Evolutionary conservation across 306 rosid genomes (phyloP).

Genomic region (Corylus americana): DNA sequence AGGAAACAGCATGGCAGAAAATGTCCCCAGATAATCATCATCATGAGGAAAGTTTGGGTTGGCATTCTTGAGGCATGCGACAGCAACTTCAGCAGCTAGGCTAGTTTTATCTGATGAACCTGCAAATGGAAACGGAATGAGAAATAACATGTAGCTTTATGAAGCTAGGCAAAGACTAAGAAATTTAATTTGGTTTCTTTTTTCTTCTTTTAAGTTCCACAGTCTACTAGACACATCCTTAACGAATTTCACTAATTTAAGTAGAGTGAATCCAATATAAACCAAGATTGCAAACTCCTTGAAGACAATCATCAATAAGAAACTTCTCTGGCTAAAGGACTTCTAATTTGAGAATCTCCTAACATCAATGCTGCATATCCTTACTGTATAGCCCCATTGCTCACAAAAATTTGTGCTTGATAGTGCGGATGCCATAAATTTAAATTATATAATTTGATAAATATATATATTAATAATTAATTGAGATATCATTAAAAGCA

Average conservation of each 20-base stretch:
- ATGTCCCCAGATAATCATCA: conserved; percentile 36
- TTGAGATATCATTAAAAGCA: no score
- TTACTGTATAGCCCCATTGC: background rate
- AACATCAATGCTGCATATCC: background rate
- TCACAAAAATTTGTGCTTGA: background rate
- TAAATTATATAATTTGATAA: background rate
- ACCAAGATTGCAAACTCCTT: background rate
- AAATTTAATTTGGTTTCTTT: background rate
- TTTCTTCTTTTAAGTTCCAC: background rate
- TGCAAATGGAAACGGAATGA: conserved; percentile 27
- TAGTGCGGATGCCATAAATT: background rate
- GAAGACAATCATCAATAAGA: background rate
- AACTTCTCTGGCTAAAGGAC: background rate
- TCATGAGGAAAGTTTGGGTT: conserved; percentile 36
- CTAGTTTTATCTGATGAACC: conserved; percentile 57
- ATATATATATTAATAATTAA: background rate
- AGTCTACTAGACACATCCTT: background rate
- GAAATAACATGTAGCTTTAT: background rate
- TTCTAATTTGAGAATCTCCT: background rate
- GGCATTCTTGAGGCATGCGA: conserved; percentile 59
- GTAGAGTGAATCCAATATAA: background rate
- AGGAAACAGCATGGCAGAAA: conserved; percentile 71
- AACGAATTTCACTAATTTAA: background rate
- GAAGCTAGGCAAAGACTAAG: conserved; percentile 3
- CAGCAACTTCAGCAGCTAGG: conserved; percentile 59